Conservation (phyloP, 495 filamentous ascomycete genomes). For the Chlorociboria aeruginascens region DNA sequence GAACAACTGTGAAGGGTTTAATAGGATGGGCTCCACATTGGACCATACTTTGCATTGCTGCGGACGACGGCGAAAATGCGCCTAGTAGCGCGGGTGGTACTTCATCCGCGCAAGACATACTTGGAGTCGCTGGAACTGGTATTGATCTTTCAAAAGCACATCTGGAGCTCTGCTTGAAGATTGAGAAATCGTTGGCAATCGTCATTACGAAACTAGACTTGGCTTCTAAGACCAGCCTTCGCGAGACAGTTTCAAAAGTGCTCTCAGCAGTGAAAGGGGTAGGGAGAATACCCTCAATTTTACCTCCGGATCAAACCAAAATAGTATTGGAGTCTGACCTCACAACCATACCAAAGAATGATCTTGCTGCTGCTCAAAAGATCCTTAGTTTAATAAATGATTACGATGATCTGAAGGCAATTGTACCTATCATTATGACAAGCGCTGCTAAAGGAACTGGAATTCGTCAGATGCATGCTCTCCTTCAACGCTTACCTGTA, state of each 20-base stretch:
- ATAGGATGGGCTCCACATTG: conserved; percentile 94
- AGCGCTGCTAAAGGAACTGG: conserved; percentile 80
- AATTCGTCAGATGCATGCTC: conserved; percentile 67
- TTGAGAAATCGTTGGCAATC: conserved; percentile 63
- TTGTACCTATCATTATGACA: conserved; percentile 79
- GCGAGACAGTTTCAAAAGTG: conserved; percentile 55
- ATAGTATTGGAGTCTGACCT: conserved; percentile 21
- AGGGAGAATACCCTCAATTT: conserved; percentile 58
- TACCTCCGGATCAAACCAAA: conserved; percentile 35
- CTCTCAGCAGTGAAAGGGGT: conserved; percentile 67
- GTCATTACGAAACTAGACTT: conserved; percentile 87
- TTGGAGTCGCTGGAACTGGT: conserved; percentile 35
- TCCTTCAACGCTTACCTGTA: conserved; percentile 67
- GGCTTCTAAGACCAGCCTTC: conserved; percentile 57
- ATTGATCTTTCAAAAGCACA: conserved; percentile 68
- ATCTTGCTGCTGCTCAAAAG: conserved; percentile 39
- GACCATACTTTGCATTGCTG: conserved; percentile 78
- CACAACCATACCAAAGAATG: conserved; percentile 25
- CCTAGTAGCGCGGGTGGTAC: conserved; percentile 23
- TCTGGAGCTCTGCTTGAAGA: conserved; percentile 72
- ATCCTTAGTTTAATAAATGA: conserved; percentile 33
- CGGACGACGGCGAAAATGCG: conserved; percentile 50
- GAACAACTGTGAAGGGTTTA: conserved; percentile 78
- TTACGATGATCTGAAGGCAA: conserved; percentile 30
- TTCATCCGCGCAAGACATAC: conserved; percentile 33